Conservation (phyloP, 164 flowering plant species). For the grape (Vitis vinifera) region ASM3070453v1 NC_081821.1:16071001-16071500, state of each 20-base stretch:
- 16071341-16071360: constrained; percentile 44
- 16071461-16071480: constrained; percentile 59
- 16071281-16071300: constrained; percentile 58
- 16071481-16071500: constrained; percentile 61
- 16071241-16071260: constrained; percentile 36
- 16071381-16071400: constrained; percentile 34
- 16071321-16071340: constrained; percentile 58
- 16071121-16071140: too few relatives aligned
- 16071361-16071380: constrained; percentile 63
- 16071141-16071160: too few relatives aligned
- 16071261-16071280: constrained; percentile 59
- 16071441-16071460: constrained; percentile 54
- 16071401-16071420: constrained; percentile 9
- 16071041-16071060: too few relatives aligned
- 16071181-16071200: neutral
- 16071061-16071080: too few relatives aligned
- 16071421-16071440: constrained; percentile 37
- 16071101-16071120: too few relatives aligned
- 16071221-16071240: too few relatives aligned
- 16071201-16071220: neutral
- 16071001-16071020: too few relatives aligned
- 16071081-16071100: too few relatives aligned
- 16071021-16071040: too few relatives aligned
- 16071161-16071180: too few relatives aligned
- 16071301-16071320: constrained; percentile 56